These are phyloP conservation scores for Zychaea mexicana DNA, from an alignment of 371 early-diverging fungal species.

Conservation along the genomic window DNA sequence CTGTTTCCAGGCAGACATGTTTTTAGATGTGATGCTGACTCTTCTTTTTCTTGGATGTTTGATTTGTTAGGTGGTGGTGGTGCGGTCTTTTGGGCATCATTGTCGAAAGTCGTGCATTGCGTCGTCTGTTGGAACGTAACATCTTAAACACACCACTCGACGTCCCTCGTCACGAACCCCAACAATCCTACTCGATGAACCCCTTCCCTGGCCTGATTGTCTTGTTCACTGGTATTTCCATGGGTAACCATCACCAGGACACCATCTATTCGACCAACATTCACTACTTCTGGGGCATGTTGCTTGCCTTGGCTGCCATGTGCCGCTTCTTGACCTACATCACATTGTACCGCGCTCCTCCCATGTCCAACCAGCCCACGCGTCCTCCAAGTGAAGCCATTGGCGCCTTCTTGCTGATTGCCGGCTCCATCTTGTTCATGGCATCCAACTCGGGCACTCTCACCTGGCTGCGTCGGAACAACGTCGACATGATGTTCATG, in stretches of 20 bases:
- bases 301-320: conserved; percentile 54
- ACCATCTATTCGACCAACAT: conserved; percentile 55
- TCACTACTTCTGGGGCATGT: conserved; percentile 63
- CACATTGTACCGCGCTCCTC: conserved; percentile 31
- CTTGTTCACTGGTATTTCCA: conserved; percentile 61
- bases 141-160: conserved; percentile 21
- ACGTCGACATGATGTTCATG: conserved; percentile 53
- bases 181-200: conserved; percentile 37
- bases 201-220: conserved; percentile 65
- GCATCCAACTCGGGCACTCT: conserved; percentile 53
- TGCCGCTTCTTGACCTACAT: conserved; percentile 56
- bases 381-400: conserved; percentile 48
- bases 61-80: conserved; percentile 62
- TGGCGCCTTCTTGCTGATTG: conserved; percentile 46
- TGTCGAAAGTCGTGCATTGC: conserved; percentile 53
- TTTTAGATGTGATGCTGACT: background rate
- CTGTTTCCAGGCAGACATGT: too few species aligned
- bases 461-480: conserved; percentile 38
- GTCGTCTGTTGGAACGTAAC: conserved; percentile 34
- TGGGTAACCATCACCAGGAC: conserved; percentile 67
- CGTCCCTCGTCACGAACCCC: conserved; percentile 21
- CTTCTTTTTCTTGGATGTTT: background rate
- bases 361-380: conserved; percentile 24
- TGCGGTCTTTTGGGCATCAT: conserved; percentile 61
- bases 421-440: conserved; percentile 54